Conservation (phyloP, 306 rosid species). For the Benincasa hispida region DNA sequence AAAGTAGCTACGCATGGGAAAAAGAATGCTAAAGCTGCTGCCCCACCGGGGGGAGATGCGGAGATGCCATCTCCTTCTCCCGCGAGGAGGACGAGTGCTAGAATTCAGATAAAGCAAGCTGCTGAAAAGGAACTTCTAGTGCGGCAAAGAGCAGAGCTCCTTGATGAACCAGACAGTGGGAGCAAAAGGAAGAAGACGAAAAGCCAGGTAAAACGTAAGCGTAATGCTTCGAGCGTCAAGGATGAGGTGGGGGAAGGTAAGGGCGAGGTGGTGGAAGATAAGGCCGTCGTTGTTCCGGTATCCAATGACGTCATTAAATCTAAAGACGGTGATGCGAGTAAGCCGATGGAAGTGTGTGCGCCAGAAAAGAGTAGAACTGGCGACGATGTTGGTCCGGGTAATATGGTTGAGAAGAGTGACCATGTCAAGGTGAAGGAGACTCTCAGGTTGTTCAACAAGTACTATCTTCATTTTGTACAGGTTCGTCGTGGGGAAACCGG, state of each 20-base stretch:
- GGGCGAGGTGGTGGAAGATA: background rate
- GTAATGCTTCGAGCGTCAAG: background rate
- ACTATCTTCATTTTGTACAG: conserved; percentile 77
- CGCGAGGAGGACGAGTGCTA: conserved; percentile 6
- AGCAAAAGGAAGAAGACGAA: conserved; percentile 5
- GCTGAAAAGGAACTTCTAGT: conserved; percentile 8
- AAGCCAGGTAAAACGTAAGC: background rate
- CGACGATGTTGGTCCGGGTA: conserved; percentile 10
- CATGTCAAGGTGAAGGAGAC: conserved; percentile 59
- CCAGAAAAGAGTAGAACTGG: background rate
- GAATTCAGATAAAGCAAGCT: background rate
- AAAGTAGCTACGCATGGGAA: background rate
- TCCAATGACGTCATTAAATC: background rate
- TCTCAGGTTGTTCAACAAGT: conserved; percentile 56
- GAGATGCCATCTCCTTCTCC: background rate
- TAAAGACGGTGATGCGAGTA: background rate
- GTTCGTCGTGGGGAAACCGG: conserved; percentile 17
- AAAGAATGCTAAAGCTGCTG: background rate
- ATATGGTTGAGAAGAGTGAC: conserved; percentile 38
- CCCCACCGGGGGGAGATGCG: background rate
- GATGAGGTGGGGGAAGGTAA: background rate
- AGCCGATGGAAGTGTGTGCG: background rate
- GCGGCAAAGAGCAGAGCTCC: conserved; percentile 14
- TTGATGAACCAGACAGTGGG: background rate
- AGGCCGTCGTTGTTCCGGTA: background rate